Percentiles rank a stretch among this genome's conserved stretches.
These are phyloP conservation scores for Diaporthe batatas DNA, from an alignment of 2,329 filamentous ascomycete genomes.

Conservation along the genomic window DNA sequence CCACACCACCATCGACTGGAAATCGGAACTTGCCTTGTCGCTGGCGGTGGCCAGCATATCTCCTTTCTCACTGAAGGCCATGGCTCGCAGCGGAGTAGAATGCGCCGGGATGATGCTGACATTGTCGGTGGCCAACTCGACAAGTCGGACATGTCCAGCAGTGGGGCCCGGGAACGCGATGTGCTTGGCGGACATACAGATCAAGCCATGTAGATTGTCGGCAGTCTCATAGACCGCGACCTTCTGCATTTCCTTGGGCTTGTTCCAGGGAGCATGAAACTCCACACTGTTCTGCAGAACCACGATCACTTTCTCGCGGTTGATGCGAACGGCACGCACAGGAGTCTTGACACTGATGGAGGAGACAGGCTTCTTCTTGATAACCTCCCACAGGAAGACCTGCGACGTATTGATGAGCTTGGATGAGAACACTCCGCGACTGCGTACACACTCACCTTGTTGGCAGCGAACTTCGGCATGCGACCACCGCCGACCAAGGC, in stretches of 20 bases:
- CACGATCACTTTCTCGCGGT: conserved; percentile 81
- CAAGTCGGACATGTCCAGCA: conserved; percentile 88
- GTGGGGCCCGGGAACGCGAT: conserved; percentile 91
- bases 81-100: conserved; percentile 80
- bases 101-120: conserved; percentile 97
- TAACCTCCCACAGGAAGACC: conserved; percentile 93
- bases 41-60: conserved; percentile 90
- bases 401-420: conserved; percentile 47
- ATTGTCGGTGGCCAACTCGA: conserved; percentile 81
- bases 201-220: conserved; percentile 85
- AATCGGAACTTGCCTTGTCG: conserved; percentile 69
- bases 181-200: conserved; percentile 79
- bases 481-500: conserved; percentile 91
- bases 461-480: conserved; percentile 86
- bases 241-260: conserved; percentile 55
- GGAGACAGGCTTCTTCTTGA: conserved; percentile 77
- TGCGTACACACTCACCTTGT: conserved; percentile 70
- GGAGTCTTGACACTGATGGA: conserved; percentile 87
- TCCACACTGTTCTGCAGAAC: conserved; percentile 85
- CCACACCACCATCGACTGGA: neutral
- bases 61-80: conserved; percentile 84
- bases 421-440: neutral
- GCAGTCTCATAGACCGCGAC: conserved; percentile 86
- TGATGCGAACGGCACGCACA: conserved; percentile 83
- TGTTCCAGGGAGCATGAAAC: conserved; percentile 80